Evolutionary conservation across 495 filamentous ascomycete species (phyloP).

Genomic region (Corynascus novoguineensis): DNA sequence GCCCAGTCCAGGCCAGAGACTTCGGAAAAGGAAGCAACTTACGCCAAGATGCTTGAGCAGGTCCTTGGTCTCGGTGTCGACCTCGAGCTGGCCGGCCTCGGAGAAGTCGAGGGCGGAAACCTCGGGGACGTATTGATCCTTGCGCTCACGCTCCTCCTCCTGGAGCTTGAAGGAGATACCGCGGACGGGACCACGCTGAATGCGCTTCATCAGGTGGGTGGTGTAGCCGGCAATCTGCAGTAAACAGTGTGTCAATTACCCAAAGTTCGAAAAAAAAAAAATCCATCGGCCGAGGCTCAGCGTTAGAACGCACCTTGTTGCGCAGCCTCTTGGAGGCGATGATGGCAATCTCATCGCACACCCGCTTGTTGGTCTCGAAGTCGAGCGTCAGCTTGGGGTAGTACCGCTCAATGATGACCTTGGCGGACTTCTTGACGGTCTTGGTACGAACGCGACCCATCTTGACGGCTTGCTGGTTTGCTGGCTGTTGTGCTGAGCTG

Average conservation of each 20-base stretch:
- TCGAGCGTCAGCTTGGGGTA: slow-evolving; percentile 98
- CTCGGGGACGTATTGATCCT: slow-evolving; percentile 99
- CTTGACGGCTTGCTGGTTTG: slow-evolving; percentile 51
- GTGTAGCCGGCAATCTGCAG: slow-evolving; percentile 96
- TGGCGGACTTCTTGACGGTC: slow-evolving; percentile 99
- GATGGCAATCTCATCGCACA: slow-evolving; percentile 99
- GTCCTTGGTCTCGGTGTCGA: slow-evolving; percentile 96
- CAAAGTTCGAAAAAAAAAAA: background rate
- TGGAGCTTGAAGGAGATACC: slow-evolving; percentile 99
- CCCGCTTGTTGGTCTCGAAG: slow-evolving; percentile 99
- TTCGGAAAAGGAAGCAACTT: slow-evolving; percentile 44
- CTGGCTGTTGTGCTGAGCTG: slow-evolving; percentile 27
- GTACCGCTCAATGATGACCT: slow-evolving; percentile 99
- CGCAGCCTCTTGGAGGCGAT: slow-evolving; percentile 95
- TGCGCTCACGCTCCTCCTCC: slow-evolving; percentile 99
- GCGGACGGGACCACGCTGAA: slow-evolving; percentile 96
- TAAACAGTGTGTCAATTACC: slow-evolving; percentile 10
- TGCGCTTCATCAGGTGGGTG: slow-evolving; percentile 95
- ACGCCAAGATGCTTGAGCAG: slow-evolving; percentile 96
- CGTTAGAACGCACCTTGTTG: slow-evolving; percentile 70
- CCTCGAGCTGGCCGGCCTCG: slow-evolving; percentile 87
- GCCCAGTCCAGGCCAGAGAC: background rate
- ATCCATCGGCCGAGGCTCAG: background rate
- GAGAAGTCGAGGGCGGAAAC: slow-evolving; percentile 96
- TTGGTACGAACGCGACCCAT: slow-evolving; percentile 98